Conservation (phyloP, 345 rosid genomes). For the Citrus glauca region DNA sequence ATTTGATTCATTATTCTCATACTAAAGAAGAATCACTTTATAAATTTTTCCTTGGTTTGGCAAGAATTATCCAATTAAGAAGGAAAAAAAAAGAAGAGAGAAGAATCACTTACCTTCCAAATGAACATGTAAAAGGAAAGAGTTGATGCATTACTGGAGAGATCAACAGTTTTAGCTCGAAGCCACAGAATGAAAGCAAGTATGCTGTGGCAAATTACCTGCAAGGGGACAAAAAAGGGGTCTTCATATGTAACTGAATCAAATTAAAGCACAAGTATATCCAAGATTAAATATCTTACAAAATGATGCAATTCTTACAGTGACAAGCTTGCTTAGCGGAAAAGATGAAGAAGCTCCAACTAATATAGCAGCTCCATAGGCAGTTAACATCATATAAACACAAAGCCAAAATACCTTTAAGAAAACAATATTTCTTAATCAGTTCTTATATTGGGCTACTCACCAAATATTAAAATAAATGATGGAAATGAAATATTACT, state of each 20-base stretch:
- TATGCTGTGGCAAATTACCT: slow-evolving; percentile 24
- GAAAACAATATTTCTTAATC: neutral
- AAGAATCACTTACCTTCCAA: slow-evolving; percentile 16
- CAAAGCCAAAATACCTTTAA: slow-evolving; percentile 29
- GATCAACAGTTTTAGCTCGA: slow-evolving; percentile 25
- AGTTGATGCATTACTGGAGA: slow-evolving; percentile 16
- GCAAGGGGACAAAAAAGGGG: neutral
- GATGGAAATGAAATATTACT: neutral
- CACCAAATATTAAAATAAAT: neutral
- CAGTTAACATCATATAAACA: slow-evolving; percentile 23
- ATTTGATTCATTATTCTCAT: too few relatives aligned
- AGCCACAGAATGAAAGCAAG: slow-evolving; percentile 23
- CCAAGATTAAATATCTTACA: neutral
- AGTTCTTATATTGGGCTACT: neutral
- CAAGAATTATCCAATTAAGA: too few relatives aligned
- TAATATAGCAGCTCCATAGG: slow-evolving; percentile 26
- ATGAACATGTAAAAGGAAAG: slow-evolving; percentile 32
- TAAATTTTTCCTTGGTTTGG: neutral
- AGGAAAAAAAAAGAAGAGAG: too few relatives aligned
- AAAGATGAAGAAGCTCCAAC: slow-evolving; percentile 25
- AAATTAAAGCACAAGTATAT: neutral
- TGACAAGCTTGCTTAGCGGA: slow-evolving; percentile 18
- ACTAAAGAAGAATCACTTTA: too few relatives aligned
- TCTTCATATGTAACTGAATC: neutral
- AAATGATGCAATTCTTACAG: neutral